These are phyloP conservation scores for Cladophialophora immunda DNA, from an alignment of 2,329 filamentous ascomycete species.

Conservation along the genomic window DNA sequence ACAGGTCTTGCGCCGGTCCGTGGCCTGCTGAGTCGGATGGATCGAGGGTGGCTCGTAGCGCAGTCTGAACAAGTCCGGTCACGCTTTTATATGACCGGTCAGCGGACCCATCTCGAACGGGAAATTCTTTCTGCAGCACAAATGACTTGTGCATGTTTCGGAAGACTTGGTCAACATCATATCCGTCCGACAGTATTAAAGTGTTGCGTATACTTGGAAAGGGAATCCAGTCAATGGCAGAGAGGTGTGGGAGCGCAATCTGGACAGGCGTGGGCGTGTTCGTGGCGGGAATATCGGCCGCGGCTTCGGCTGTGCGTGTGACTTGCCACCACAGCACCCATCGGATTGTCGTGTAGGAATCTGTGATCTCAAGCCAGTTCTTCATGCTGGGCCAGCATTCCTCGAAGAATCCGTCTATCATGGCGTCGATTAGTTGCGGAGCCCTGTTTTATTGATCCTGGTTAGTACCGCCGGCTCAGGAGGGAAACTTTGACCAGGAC, in stretches of 20 bases:
- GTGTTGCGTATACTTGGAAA: conserved; percentile 6
- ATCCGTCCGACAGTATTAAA: conserved; percentile 1
- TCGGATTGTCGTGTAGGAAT: conserved; percentile 9
- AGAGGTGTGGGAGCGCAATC: not conserved
- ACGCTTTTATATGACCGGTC: conserved; percentile 1
- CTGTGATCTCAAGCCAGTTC: conserved; percentile 4
- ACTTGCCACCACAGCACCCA: conserved; percentile 11
- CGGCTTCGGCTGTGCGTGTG: not conserved
- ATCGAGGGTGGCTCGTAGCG: not conserved
- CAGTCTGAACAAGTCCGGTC: not conserved
- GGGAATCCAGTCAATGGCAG: conserved; percentile 6
- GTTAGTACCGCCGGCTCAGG: conserved; percentile 1
- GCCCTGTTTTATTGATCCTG: not conserved
- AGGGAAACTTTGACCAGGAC: not conserved
- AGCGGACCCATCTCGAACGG: not conserved
- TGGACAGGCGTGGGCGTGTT: conserved; percentile 5
- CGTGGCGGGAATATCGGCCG: conserved; percentile 1
- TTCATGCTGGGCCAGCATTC: conserved; percentile 6
- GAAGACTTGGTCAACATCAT: conserved; percentile 6
- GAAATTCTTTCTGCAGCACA: conserved; percentile 3
- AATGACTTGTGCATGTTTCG: not conserved
- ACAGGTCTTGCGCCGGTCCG: not conserved
- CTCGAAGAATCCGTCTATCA: conserved; percentile 2
- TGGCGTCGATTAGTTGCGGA: not conserved
- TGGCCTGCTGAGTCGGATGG: not conserved